Evolutionary conservation across 2,329 filamentous ascomycete genomes (phyloP).

Genomic region (Pestalotiopsis fici): DNA sequence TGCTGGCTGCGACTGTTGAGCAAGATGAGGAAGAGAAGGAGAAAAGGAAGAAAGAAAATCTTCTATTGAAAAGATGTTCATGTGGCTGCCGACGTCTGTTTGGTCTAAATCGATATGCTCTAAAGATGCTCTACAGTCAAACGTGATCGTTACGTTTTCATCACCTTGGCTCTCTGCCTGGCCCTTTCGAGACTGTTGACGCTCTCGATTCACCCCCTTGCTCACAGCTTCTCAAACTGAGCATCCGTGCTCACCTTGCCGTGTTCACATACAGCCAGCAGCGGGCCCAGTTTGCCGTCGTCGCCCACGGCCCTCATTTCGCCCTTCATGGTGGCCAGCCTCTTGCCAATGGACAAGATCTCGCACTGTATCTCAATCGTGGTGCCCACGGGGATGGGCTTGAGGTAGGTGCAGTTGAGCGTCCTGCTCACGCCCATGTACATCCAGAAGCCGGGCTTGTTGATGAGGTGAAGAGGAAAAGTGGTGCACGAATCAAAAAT

Average conservation of each 20-base stretch:
- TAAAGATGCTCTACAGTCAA: background rate
- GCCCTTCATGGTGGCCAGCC: conserved; percentile 43
- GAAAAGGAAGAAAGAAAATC: background rate
- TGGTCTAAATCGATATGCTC: background rate
- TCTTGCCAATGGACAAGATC: conserved; percentile 46
- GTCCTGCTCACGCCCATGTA: conserved; percentile 65
- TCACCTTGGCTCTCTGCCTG: background rate
- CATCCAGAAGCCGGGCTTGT: conserved; percentile 61
- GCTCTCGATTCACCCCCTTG: background rate
- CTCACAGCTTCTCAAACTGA: background rate
- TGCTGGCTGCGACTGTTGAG: background rate
- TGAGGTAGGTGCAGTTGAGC: conserved; percentile 67
- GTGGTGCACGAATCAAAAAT: conserved; percentile 70
- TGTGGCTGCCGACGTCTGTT: background rate
- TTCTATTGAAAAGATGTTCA: background rate
- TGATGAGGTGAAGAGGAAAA: conserved; percentile 55
- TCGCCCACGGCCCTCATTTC: conserved; percentile 43
- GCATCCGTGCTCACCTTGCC: conserved; percentile 55
- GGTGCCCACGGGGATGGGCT: conserved; percentile 55
- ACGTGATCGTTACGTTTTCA: background rate
- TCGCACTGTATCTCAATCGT: conserved; percentile 45
- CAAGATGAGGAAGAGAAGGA: background rate
- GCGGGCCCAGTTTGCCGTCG: conserved; percentile 34
- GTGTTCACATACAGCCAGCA: conserved; percentile 53
- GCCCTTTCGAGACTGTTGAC: background rate